Evolutionary conservation across 257 asterid species (phyloP).

Genomic region (Lycium barbarum): DNA sequence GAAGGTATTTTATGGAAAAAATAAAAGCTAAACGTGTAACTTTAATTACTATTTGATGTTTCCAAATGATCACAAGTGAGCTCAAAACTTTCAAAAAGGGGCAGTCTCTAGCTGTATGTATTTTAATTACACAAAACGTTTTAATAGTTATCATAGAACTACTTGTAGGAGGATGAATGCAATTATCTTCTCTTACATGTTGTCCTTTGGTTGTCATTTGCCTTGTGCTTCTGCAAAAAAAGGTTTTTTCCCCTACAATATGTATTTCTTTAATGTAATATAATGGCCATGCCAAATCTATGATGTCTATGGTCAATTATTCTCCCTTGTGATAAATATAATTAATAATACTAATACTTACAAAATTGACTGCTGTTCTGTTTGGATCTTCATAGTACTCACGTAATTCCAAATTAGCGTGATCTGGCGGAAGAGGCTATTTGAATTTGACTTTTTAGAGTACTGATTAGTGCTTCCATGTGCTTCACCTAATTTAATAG

Average conservation of each 20-base stretch:
- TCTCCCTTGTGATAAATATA: not conserved
- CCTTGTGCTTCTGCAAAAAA: not conserved
- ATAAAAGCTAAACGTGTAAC: too few species aligned
- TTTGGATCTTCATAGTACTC: not conserved
- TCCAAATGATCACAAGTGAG: too few species aligned
- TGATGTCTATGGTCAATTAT: conserved; percentile 28
- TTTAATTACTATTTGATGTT: too few species aligned
- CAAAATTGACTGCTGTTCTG: conserved; percentile 32
- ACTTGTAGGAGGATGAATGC: not conserved
- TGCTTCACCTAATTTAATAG: conserved; percentile 32
- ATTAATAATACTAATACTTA: not conserved
- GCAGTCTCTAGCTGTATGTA: too few species aligned
- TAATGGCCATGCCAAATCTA: not conserved
- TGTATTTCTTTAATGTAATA: not conserved
- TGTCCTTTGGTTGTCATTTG: not conserved
- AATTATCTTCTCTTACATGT: not conserved
- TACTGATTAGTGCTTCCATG: conserved; percentile 7
- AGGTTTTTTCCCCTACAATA: not conserved
- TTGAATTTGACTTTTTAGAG: conserved; percentile 1
- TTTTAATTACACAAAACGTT: too few species aligned
- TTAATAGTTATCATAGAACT: not conserved
- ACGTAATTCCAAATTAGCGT: not conserved
- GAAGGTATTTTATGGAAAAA: too few species aligned
- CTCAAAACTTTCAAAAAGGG: too few species aligned
- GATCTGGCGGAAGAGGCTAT: conserved; percentile 21